Conservation (phyloP, 352 stramenopile genomes). For the Plasmopara halstedii region DNA sequence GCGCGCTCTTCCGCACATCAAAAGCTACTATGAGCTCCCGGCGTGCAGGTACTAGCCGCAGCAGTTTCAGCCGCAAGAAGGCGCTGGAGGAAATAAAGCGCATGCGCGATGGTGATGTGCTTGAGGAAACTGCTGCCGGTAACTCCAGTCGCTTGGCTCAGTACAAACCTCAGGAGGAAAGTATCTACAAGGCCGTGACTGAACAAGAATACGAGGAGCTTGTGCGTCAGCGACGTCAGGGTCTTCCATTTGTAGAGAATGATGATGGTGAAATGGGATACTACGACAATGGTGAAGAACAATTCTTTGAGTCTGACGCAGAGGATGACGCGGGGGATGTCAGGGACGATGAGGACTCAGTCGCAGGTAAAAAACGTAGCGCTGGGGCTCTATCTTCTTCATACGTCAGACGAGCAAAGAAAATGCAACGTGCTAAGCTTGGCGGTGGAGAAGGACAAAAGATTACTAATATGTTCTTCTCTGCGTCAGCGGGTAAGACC, state of each 20-base stretch:
- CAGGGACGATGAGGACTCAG: constrained; percentile 37
- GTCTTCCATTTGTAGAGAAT: constrained; percentile 79
- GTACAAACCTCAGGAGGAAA: constrained; percentile 71
- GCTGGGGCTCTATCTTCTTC: constrained; percentile 69
- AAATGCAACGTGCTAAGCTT: constrained; percentile 77
- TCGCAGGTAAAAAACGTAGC: constrained; percentile 55
- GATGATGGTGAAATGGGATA: constrained; percentile 82
- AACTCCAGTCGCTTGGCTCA: constrained; percentile 45
- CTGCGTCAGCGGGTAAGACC: constrained; percentile 25
- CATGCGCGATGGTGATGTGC: constrained; percentile 42
- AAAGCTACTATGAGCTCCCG: constrained; percentile 47
- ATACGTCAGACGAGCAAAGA: constrained; percentile 72
- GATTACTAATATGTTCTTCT: constrained; percentile 88
- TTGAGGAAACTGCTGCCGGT: not conserved
- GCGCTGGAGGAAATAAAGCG: constrained; percentile 74
- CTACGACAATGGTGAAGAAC: constrained; percentile 83
- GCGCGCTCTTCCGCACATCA: constrained; percentile 5
- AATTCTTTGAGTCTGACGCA: constrained; percentile 82
- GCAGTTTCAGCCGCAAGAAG: constrained; percentile 32
- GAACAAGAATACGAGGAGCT: constrained; percentile 82
- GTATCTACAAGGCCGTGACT: constrained; percentile 80
- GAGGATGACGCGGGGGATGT: constrained; percentile 26
- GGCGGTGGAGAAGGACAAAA: constrained; percentile 68
- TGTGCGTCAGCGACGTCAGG: constrained; percentile 67
- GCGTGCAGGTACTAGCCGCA: constrained; percentile 27